Base-by-base conservation (phyloP, 129 eudicot genomes). In the Dittrichia graveolens region DNA sequence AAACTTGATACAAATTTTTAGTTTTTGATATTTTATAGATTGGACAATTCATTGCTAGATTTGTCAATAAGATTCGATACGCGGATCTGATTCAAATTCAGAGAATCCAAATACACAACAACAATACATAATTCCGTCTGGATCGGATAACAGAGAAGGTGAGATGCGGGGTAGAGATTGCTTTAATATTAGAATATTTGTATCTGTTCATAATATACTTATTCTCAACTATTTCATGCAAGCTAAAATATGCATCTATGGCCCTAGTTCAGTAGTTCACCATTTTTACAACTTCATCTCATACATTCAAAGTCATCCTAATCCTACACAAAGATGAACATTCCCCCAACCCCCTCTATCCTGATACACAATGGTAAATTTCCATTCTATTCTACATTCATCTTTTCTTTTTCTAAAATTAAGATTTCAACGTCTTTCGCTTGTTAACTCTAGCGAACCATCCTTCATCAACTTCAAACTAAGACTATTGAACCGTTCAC, bases 401-500 rank as follows among this genome's bases (percentile, higher is more conserved):
- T 37, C 48, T 53, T 41, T 69, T 41, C 7, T 53, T 11, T 0
- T 9, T 76, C 16, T 10, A 7, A 66, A 68, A 35, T 53, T n/a
- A n/a, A 34, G 18, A 15, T 61, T 35, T 71, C 6, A 53, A 52
- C 16, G 43, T 44, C 5, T 44, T 69, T 75, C 77, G 8, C 60
- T 67, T 57, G 42, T 63, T 8, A 72, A n/a, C 65, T 77, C 50
- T 73, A 83, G 56, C 2, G 91, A 83, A 18, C 84, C 87, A 60
- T 83, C 84, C 65, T 81, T 86, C 85, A 83, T 80, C 45, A 86
- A 76, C 65, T 76, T 80, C 69, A 78, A 61, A 63, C 91, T 86
- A 60, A 86, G 82, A 79, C 34, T 83, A 56, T 80, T 86, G 67
- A 80, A 80, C 31, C 82, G 49, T 44, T 86, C 86, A 61, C 91